These are phyloP conservation scores for Nannizziopsis barbatae DNA, from an alignment of 2,329 filamentous ascomycete species.

Conservation along the genomic window DNA sequence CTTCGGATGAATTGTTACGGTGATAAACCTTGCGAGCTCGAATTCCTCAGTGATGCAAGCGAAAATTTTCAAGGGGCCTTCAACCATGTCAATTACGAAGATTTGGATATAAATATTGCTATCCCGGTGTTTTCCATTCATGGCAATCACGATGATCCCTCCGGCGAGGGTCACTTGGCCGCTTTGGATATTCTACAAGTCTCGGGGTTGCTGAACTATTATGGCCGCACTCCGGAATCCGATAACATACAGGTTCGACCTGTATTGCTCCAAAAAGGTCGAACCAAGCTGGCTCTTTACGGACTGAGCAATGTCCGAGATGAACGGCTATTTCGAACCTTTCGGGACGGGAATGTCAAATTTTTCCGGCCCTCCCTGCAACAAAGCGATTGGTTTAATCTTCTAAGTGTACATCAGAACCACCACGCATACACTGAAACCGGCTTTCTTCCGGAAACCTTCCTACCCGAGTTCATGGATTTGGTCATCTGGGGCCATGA, in stretches of 20 bases:
- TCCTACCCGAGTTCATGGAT: constrained; percentile 82
- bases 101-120: constrained; percentile 90
- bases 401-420: constrained; percentile 92
- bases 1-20: constrained; percentile 88
- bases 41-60: constrained; percentile 85
- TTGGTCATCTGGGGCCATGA: constrained; percentile 95
- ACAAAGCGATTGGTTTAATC: constrained; percentile 85
- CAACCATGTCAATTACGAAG: constrained; percentile 94
- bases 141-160: constrained; percentile 95
- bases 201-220: constrained; percentile 89
- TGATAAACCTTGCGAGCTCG: constrained; percentile 87
- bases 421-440: constrained; percentile 86
- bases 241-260: constrained; percentile 92
- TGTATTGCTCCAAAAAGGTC: constrained; percentile 81
- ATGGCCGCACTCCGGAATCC: constrained; percentile 77
- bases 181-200: constrained; percentile 85
- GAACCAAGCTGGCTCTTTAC: constrained; percentile 84
- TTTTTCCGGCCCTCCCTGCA: constrained; percentile 79
- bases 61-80: constrained; percentile 85
- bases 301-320: constrained; percentile 94
- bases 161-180: constrained; percentile 86
- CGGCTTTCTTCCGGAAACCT: constrained; percentile 86
- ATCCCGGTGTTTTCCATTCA: constrained; percentile 98
- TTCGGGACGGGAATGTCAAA: constrained; percentile 82
- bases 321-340: constrained; percentile 86